Base-by-base conservation (phyloP, 495 filamentous ascomycete species). In the Cercophora sp. region DNA sequence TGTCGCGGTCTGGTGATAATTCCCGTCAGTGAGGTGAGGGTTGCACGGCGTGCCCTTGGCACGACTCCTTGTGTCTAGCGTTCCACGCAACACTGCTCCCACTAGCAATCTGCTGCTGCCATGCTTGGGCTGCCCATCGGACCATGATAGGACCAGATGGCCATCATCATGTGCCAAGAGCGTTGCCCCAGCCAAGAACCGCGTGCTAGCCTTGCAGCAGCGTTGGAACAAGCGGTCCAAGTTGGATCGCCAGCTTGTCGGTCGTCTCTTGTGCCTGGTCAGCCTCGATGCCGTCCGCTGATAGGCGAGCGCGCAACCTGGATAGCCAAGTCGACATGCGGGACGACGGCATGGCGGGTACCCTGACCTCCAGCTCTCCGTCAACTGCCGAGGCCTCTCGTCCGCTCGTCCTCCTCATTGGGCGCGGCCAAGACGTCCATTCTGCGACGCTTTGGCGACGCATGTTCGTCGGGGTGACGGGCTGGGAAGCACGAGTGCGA, bases 191-290 rank as follows among this genome's bases (percentile, higher is more conserved):
- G n/a, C n/a, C n/a, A n/a, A n/a, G n/a, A n/a, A n/a, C n/a, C n/a
- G n/a, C n/a, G n/a, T n/a, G n/a, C n/a, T n/a, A n/a, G n/a, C n/a
- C n/a, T n/a, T n/a, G n/a, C n/a, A n/a, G n/a, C n/a, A n/a, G n/a
- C n/a, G n/a, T n/a, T n/a, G n/a, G n/a, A n/a, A n/a, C n/a, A n/a
- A n/a, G n/a, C n/a, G n/a, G n/a, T n/a, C n/a, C n/a, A n/a, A n/a
- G n/a, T n/a, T n/a, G n/a, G n/a, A n/a, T n/a, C n/a, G n/a, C n/a
- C n/a, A n/a, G n/a, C n/a, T n/a, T n/a, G n/a, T n/a, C n/a, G n/a
- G n/a, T n/a, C n/a, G n/a, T n/a, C n/a, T n/a, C 34, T 48, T 34
- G 42, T 22, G 22, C 44, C 26, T 47, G 25, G 25, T 47, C 44
- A 47, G 31, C n/a, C 26, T 43, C 27, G 26, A 15, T 34, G 26